Evolutionary conservation across 768 basidiomycete genomes (phyloP), one percentile per base, ranked within the genome.

Genomic region (Strobilomyces dryophilus): DNA sequence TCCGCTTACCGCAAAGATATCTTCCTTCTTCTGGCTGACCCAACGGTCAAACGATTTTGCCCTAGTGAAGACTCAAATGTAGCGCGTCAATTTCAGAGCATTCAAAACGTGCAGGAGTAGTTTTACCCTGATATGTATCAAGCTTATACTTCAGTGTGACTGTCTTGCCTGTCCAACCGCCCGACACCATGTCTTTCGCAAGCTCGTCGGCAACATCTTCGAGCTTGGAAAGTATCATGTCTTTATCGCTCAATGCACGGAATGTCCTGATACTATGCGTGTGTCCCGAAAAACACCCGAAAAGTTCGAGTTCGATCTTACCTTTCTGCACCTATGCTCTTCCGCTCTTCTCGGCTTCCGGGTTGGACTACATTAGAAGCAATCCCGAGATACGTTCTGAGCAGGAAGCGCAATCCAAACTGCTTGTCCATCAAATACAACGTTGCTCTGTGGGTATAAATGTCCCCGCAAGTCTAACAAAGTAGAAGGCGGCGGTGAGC

Each of bases 101-200:
- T 27, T 12, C 7, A 26, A 36, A 32, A 43, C 45, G 52, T 32
- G 39, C 21, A 50, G 21, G 43, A 41, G 10, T 45, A 44, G 40
- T 5, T 12, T 61, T 53, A 84, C 91, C 85, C 76, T 95, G 83
- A 68, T 85, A 98, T 1, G 85, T 93, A 64, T 95, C 87, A 32
- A 92, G 78, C 73, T 99, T 99, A 68, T 86, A 94, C 67, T 95
- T 97, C 46, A 98, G 76, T 0, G 92, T 95, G 31, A 98, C 77
- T 0, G 92, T 97, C 58, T 86, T 82, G 8, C 92, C 95, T 8
- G 83, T 79, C 85, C 92, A 99, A 29, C 89, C 86, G 42, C 77
- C 76, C n/a, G 78, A 69, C 26, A 76, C 72, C 81, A 98, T 85
- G 64, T 97, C 94, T 40, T 78, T 76, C 62, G 83, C 89, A 12